A percentile compares a stretch with the other conserved stretches of the same genome.
These are phyloP conservation scores for Silene conica DNA, from an alignment of 148 eudicot species.

Conservation along the genomic window DNA sequence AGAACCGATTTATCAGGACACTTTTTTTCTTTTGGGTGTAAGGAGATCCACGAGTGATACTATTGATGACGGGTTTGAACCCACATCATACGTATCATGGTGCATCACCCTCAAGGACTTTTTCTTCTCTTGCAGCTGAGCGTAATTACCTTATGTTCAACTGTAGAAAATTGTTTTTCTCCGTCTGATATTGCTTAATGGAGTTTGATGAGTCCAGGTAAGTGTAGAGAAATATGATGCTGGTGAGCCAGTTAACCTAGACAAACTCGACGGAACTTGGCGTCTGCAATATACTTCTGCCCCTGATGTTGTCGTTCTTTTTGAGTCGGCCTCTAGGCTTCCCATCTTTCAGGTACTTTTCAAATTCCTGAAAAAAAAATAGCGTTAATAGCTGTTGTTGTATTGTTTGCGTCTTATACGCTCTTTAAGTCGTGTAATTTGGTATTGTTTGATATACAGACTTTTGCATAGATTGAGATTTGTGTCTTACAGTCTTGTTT, in stretches of 20 bases:
- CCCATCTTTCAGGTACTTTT: conserved; percentile 65
- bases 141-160: no score
- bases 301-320: conserved; percentile 73
- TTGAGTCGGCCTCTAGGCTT: conserved; percentile 68
- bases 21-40: no score
- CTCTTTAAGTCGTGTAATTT: neutral
- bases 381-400: no score
- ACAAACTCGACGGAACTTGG: conserved; percentile 78
- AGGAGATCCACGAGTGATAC: no score
- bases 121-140: no score
- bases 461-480: conserved; percentile 13
- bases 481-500: conserved; percentile 28
- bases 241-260: conserved; percentile 49
- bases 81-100: no score
- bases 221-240: conserved; percentile 59
- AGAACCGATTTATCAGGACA: no score
- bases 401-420: neutral
- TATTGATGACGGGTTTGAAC: no score
- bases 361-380: neutral
- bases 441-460: neutral
- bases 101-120: no score
- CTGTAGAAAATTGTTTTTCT: no score
- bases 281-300: conserved; percentile 97
- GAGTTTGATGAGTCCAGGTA: conserved; percentile 40
- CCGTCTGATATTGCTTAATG: no score